phyloP scores from a whole-genome alignment of 2,329 filamentous ascomycete genomes.

The Diplocarpon mali region DNA sequence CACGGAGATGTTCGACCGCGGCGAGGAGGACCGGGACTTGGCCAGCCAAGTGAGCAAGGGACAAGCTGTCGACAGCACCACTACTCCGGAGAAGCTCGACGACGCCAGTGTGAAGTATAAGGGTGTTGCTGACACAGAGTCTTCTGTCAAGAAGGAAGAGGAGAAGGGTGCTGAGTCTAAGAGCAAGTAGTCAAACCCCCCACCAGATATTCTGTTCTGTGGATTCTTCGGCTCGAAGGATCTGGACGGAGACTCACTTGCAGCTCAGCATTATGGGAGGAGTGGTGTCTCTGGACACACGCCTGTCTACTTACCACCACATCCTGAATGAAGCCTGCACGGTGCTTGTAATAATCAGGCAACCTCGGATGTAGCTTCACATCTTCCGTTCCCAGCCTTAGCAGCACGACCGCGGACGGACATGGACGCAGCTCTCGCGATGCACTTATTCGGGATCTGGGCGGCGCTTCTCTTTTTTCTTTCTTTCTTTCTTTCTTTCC shows the following conservation, averaged over 20 bases:
- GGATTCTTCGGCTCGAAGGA: background rate
- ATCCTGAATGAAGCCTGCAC: conserved; percentile 17
- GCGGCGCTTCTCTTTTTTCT: conserved; percentile 3
- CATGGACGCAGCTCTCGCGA: conserved; percentile 7
- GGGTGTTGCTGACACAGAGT: conserved; percentile 13
- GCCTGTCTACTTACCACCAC: conserved; percentile 9
- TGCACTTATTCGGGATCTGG: conserved; percentile 4
- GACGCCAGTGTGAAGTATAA: conserved; percentile 15
- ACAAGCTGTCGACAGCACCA: conserved; percentile 20
- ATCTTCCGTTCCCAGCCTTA: conserved; percentile 11
- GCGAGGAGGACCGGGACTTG: conserved; percentile 76
- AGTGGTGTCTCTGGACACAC: conserved; percentile 18
- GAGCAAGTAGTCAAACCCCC: conserved; percentile 9
- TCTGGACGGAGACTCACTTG: background rate
- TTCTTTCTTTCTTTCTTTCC: conserved; percentile 15
- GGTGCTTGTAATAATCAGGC: conserved; percentile 11
- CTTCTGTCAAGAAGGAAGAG: conserved; percentile 9
- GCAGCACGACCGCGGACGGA: background rate
- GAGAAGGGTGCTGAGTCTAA: conserved; percentile 9
- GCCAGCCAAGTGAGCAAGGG: conserved; percentile 71
- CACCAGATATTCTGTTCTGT: background rate
- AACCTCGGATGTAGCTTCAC: conserved; percentile 11
- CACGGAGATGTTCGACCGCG: conserved; percentile 86
- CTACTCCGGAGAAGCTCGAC: conserved; percentile 11
- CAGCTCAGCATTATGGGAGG: conserved; percentile 2